phyloP scores from a whole-genome alignment of 2,329 filamentous ascomycete species.

The Fusarium cicatricum region DNA sequence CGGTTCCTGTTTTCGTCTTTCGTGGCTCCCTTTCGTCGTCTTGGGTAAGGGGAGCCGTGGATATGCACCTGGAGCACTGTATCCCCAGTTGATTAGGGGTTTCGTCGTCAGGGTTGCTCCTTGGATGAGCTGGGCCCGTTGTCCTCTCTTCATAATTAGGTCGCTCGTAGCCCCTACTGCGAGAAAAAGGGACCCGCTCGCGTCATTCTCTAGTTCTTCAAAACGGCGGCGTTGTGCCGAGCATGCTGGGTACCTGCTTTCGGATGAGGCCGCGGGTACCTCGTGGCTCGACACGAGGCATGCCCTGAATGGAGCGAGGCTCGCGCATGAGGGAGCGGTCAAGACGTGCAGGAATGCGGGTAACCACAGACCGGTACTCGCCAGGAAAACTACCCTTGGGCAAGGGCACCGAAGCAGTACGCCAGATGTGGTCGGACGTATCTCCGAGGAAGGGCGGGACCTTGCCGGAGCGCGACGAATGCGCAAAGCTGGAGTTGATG shows the following conservation, averaged over 20 bases:
- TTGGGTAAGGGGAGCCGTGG: background rate
- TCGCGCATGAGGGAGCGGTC: conserved; percentile 91
- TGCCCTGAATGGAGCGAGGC: conserved; percentile 86
- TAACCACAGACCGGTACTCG: conserved; percentile 68
- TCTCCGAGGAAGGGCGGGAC: conserved; percentile 72
- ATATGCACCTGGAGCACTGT: background rate
- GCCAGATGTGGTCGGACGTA: conserved; percentile 81
- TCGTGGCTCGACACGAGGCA: conserved; percentile 70
- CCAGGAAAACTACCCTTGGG: conserved; percentile 69
- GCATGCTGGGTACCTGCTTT: conserved; percentile 64
- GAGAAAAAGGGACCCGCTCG: background rate
- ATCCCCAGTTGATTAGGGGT: background rate
- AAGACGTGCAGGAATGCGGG: conserved; percentile 79
- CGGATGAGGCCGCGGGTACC: conserved; percentile 59
- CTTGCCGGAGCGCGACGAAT: conserved; percentile 52
- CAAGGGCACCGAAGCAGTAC: conserved; percentile 68
- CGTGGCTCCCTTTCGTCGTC: conserved; percentile 4
- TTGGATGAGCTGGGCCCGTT: conserved; percentile 3
- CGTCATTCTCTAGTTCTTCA: conserved; percentile 30
- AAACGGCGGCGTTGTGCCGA: conserved; percentile 53
- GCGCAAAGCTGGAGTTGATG: conserved; percentile 49
- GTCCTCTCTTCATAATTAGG: background rate
- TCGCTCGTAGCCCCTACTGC: background rate
- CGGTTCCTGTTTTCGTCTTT: conserved; percentile 2
- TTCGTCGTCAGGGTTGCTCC: background rate